Evolutionary conservation across 163 green algal species (phyloP).

Genomic region (Scenedesmus sp.): DNA sequence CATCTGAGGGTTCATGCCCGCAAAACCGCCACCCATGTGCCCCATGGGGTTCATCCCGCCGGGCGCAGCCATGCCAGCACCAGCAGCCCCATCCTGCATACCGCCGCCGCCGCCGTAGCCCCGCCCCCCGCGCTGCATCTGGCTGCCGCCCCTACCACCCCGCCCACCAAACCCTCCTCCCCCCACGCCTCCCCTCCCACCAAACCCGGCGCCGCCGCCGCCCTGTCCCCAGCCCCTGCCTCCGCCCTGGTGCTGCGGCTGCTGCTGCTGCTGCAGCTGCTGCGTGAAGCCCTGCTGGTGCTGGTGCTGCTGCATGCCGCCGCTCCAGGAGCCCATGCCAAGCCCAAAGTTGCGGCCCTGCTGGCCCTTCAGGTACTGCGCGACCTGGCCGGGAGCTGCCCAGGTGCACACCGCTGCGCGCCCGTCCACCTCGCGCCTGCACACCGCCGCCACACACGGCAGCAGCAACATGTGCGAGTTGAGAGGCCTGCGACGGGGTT

Average conservation of each 20-base stretch:
- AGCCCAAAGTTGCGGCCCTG: not conserved
- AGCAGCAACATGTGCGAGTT: not conserved
- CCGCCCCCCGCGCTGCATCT: not conserved
- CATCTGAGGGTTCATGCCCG: conserved; percentile 32
- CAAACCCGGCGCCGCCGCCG: not conserved
- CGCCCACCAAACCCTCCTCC: conserved; percentile 24
- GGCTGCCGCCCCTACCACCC: not conserved
- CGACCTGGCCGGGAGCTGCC: not conserved
- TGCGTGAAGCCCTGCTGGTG: conserved; percentile 8
- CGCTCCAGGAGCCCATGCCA: not conserved
- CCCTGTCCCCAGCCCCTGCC: conserved; percentile 20
- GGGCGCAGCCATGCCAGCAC: conserved; percentile 41
- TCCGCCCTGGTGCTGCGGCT: conserved; percentile 35
- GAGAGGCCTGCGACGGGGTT: too few relatives aligned
- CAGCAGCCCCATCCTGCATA: conserved; percentile 39
- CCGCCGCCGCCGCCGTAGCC: not conserved
- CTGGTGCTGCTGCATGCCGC: conserved; percentile 8
- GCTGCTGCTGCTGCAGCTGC: conserved; percentile 23
- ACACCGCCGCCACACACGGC: too few relatives aligned
- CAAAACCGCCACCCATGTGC: not conserved
- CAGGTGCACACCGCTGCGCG: not conserved
- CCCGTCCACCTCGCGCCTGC: conserved; percentile 20
- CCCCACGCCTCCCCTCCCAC: not conserved
- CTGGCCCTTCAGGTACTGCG: not conserved
- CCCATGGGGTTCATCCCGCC: conserved; percentile 53